Evolutionary conservation across 331 rosid species (phyloP), one percentile per base, ranked within the genome.

Genomic region (Acacia pycnantha): DNA sequence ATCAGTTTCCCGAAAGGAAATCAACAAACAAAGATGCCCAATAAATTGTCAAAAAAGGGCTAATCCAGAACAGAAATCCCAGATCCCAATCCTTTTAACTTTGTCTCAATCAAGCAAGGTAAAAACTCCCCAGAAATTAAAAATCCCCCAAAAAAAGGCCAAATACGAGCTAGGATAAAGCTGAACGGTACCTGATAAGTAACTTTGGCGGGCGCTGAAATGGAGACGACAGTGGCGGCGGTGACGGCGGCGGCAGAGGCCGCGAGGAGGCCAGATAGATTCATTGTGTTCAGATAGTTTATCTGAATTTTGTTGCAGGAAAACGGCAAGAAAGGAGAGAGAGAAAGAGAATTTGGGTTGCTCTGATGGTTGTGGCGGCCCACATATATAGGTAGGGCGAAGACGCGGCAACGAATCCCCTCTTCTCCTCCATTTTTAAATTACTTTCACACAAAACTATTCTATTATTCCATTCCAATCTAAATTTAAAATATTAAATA

Each of bases 171-270:
- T 18, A 22, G 24, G 22, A 15, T 77, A 54, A 82, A 37, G 78
- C 12, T n/a, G 37, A 43, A 14, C 1, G 2, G 66, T 87, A 90
- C 97, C 97, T 89, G 94, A 11, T 77, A 87, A 59, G 95, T 70
- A 31, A 58, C 31, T 8, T 78, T 82, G 27, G 85, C 46, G 22
- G 93, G 74, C 15, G 87, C 77, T 3, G 90, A 73, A 24, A 81
- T 78, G 11, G 91, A 76, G 70, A 69, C 81, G 16, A 91, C 86
- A 26, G 91, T 82, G 46, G 94, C 91, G 5, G 98, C 79, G 0
- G 91, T n/a, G n/a, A n/a, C 95, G 54, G 94, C 93, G 73, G 92
- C 97, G 70, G 89, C 61, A 11, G 96, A 83, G 80, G 93, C 94
- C 0, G 94, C 93, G 19, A 92, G 70, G 64, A 92, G 27, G 35